phyloP scores from a whole-genome alignment of 1,284 basidiomycete genomes.

The Kwoniella shivajii region DNA sequence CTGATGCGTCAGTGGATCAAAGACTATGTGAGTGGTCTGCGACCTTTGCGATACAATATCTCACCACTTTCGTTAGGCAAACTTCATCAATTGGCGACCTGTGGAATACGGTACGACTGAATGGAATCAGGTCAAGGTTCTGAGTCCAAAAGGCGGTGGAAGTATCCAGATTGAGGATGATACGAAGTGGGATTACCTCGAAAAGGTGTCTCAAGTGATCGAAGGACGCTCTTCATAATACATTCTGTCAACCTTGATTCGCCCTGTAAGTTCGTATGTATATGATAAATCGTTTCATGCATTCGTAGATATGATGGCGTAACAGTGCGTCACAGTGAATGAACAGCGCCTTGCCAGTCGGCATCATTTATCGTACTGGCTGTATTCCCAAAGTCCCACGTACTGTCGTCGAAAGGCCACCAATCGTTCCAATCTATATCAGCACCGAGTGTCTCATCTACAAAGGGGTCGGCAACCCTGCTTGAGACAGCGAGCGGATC shows the following conservation, averaged over 20 bases:
- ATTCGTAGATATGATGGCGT: too few relatives aligned
- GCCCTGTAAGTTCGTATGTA: too few relatives aligned
- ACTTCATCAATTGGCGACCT: constrained; percentile 13
- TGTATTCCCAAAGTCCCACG: neutral
- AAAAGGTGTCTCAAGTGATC: constrained; percentile 12
- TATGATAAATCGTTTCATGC: too few relatives aligned
- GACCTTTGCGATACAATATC: too few relatives aligned
- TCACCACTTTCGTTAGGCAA: constrained; percentile 3
- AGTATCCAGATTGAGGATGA: constrained; percentile 15
- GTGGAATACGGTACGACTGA: constrained; percentile 9
- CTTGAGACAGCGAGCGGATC: neutral
- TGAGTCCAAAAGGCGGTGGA: constrained; percentile 13
- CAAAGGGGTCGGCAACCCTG: too few relatives aligned
- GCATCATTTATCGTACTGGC: neutral
- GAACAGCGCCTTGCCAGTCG: constrained; percentile 11
- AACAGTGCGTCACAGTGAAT: too few relatives aligned
- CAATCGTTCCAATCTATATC: constrained; percentile 13
- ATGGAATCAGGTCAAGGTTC: constrained; percentile 18
- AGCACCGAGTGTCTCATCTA: neutral
- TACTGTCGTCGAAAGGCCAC: constrained; percentile 13
- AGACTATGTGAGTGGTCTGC: constrained; percentile 9
- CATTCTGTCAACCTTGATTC: neutral
- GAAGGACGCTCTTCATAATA: neutral
- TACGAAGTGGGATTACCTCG: constrained; percentile 15
- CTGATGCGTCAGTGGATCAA: constrained; percentile 19